phyloP scores from a whole-genome alignment of 225 moss, liverwort and hornwort species.

The Thuidium tamariscinum region DNA sequence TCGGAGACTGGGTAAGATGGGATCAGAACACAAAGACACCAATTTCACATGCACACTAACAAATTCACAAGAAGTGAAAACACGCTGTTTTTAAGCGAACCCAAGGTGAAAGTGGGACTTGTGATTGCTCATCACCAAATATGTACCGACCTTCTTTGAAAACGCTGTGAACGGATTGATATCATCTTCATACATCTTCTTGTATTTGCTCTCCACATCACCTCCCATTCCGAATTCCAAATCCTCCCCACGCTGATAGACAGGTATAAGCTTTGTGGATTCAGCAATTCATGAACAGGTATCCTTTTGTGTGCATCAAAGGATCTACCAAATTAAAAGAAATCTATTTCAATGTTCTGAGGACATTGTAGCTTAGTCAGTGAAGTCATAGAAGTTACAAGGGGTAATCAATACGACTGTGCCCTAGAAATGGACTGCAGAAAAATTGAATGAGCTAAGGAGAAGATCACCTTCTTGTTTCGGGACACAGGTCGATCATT shows the following conservation, averaged over 20 bases:
- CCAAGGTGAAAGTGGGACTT: background rate
- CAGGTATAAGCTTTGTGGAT: background rate
- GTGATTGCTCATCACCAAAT: background rate
- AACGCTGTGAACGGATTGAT: slow-evolving; percentile 95
- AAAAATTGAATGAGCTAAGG: background rate
- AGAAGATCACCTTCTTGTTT: slow-evolving; percentile 62
- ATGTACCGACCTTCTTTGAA: slow-evolving; percentile 81
- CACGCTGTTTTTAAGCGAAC: background rate
- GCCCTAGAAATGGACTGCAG: background rate
- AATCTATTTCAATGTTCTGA: background rate
- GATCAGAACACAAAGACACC: background rate
- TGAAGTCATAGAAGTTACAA: background rate
- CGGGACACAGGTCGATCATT: slow-evolving; percentile 71
- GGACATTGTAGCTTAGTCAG: background rate
- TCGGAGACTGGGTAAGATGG: background rate
- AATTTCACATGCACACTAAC: background rate
- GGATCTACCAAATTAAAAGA: background rate
- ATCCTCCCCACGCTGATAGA: slow-evolving; percentile 72
- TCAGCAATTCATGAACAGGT: background rate
- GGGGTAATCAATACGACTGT: background rate
- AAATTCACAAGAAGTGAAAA: background rate
- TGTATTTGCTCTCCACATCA: slow-evolving; percentile 92
- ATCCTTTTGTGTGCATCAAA: background rate
- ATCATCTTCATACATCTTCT: slow-evolving; percentile 96
- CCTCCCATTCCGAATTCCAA: slow-evolving; percentile 63